Evolutionary conservation across 352 stramenopile species (phyloP), one percentile per base, ranked within the genome.

Genomic region (Thalassiosira livingstoniorum): DNA sequence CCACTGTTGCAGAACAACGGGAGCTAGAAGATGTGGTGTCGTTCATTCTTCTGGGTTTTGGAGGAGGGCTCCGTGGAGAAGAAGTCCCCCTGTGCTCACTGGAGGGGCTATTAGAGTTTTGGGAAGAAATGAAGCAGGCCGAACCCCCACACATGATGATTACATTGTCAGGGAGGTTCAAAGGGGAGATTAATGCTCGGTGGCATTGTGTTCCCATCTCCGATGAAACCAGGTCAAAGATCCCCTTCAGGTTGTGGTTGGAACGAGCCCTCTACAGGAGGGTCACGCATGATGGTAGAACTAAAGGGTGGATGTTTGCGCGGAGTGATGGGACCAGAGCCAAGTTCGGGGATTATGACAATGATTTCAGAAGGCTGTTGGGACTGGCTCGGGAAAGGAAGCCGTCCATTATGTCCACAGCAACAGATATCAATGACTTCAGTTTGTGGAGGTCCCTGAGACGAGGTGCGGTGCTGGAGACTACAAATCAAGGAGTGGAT

Each of bases 181-280:
- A 74, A 51, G 72, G 72, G 4, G 72, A 80, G 29, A 73, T 35
- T 11, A 43, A 57, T 18, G 18, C 57, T 13, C 13, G 72, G 10
- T 80, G 72, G 72, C 72, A 80, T 35, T 74, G 62, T 51, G 61
- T 80, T 13, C 72, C 72, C 47, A 66, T 80, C 21, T 25, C 45
- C 2, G 51, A 75, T 29, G 7, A 34, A 2, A 67, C 61, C 5
- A 43, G 60, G 11, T n/a, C n/a, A n/a, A 21, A 23, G 2, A 32
- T 80, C 1, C 72, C 72, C 11, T 58, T 69, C 3, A 65, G 61
- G n/a, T 21, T n/a, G n/a, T 80, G 72, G 72, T 53, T 80, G 15
- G 39, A 27, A 15, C 5, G 61, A 2, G 23, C 74, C n/a, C 37
- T 80, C 4, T 7, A 53, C 27, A 11, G 61, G 21, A 74, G 62